Conservation (phyloP, 140 eudicot genomes). For the Flaveria floridana region DNA sequence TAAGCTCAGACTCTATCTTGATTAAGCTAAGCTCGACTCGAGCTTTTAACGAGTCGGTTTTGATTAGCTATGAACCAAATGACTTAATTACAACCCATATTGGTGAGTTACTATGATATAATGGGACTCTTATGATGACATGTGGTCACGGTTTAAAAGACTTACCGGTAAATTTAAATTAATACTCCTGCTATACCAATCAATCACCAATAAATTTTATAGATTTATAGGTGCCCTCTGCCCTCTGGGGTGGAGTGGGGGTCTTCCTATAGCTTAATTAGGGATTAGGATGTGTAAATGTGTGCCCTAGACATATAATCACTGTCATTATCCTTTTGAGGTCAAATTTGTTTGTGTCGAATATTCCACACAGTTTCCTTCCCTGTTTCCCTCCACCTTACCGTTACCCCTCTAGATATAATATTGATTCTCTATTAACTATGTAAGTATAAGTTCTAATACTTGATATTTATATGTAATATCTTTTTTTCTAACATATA, state of each 20-base stretch:
- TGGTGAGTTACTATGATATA: too few relatives aligned
- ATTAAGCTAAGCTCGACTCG: too few relatives aligned
- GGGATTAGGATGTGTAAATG: conserved; percentile 33
- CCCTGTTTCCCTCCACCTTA: conserved; percentile 82
- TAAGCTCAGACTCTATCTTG: too few relatives aligned
- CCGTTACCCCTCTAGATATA: conserved; percentile 25
- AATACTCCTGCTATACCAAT: neutral
- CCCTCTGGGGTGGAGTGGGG: too few relatives aligned
- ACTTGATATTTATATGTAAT: neutral
- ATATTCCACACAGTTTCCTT: conserved; percentile 46
- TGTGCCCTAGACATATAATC: conserved; percentile 38
- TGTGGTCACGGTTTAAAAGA: too few relatives aligned
- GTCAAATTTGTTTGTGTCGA: conserved; percentile 50
- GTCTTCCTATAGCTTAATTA: too few relatives aligned
- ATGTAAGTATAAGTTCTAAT: neutral
- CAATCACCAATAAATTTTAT: neutral
- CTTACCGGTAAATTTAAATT: neutral
- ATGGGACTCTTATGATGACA: too few relatives aligned
- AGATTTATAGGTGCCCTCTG: too few relatives aligned
- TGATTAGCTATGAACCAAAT: too few relatives aligned
- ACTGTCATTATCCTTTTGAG: conserved; percentile 36
- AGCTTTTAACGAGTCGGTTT: too few relatives aligned
- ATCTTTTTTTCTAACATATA: neutral
- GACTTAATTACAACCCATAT: too few relatives aligned
- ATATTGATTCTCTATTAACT: conserved; percentile 19